phyloP scores from a whole-genome alignment of 164 flowering plant genomes.

The Pachysandra terminalis region DNA sequence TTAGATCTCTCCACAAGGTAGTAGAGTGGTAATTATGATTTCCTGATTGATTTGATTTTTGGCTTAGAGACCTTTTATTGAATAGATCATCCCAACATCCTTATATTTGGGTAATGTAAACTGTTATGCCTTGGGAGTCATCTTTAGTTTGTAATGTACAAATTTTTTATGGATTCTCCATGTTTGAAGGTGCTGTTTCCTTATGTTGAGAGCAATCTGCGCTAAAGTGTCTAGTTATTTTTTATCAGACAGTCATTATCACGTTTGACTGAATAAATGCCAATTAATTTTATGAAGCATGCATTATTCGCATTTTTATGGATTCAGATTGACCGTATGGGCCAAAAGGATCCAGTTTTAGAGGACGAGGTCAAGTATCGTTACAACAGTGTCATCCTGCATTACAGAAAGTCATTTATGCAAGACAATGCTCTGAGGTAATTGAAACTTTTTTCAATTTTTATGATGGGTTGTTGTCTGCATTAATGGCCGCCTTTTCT shows the following conservation, averaged over 20 bases:
- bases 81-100: background rate
- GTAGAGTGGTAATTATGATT: background rate
- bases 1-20: background rate
- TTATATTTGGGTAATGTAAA: background rate
- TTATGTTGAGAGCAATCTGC: background rate
- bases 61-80: background rate
- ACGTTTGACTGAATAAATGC: background rate
- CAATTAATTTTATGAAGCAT: conserved; percentile 6
- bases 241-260: background rate
- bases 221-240: background rate
- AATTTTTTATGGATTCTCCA: background rate
- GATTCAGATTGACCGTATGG: conserved; percentile 74
- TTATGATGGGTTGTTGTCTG: background rate
- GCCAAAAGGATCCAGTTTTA: conserved; percentile 60
- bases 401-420: conserved; percentile 86
- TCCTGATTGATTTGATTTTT: background rate
- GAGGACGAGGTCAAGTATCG: conserved; percentile 93
- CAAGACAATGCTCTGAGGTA: conserved; percentile 97
- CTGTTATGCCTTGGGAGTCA: background rate
- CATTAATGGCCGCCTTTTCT: background rate
- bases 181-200: background rate
- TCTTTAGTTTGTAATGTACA: background rate
- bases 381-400: conserved; percentile 75
- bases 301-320: conserved; percentile 7
- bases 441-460: conserved; percentile 3